phyloP scores from a whole-genome alignment of 495 filamentous ascomycete species.

The Xylaria curta region DNA sequence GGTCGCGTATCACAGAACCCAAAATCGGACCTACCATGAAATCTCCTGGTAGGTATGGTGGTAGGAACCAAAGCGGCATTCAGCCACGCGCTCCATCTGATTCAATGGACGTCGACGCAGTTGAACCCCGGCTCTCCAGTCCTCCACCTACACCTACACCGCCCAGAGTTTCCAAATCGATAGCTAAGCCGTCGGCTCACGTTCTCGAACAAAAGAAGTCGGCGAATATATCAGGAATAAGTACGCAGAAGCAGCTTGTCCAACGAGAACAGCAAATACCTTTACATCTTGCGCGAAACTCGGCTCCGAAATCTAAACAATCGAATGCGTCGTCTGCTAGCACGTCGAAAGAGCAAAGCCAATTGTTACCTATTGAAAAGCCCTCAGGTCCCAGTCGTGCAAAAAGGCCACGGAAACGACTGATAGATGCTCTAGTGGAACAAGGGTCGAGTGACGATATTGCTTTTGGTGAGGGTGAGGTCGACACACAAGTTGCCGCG shows the following conservation, averaged over 20 bases:
- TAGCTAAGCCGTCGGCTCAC: constrained; percentile 11
- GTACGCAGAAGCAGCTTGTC: constrained; percentile 27
- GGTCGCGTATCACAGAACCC: constrained; percentile 29
- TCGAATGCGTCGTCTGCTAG: background rate
- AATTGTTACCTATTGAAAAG: background rate
- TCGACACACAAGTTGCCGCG: constrained; percentile 22
- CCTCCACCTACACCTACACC: constrained; percentile 40
- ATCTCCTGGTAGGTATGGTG: background rate
- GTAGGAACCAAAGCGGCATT: background rate
- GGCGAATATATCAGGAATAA: constrained; percentile 18
- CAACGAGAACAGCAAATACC: constrained; percentile 44
- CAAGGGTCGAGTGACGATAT: constrained; percentile 40
- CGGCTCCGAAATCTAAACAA: constrained; percentile 11
- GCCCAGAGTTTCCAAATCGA: constrained; percentile 30
- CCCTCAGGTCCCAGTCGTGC: constrained; percentile 1
- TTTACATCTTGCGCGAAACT: constrained; percentile 37
- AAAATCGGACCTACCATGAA: constrained; percentile 4
- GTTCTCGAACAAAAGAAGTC: background rate
- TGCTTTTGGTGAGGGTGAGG: constrained; percentile 23
- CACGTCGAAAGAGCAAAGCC: constrained; percentile 20
- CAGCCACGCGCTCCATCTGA: constrained; percentile 23
- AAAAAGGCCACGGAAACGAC: constrained; percentile 49
- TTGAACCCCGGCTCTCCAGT: constrained; percentile 32
- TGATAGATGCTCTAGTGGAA: constrained; percentile 63
- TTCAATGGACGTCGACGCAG: constrained; percentile 29